These are phyloP conservation scores for Bipolaris gigantea DNA, from an alignment of 2,329 filamentous ascomycete species.

Conservation along the genomic window DNA sequence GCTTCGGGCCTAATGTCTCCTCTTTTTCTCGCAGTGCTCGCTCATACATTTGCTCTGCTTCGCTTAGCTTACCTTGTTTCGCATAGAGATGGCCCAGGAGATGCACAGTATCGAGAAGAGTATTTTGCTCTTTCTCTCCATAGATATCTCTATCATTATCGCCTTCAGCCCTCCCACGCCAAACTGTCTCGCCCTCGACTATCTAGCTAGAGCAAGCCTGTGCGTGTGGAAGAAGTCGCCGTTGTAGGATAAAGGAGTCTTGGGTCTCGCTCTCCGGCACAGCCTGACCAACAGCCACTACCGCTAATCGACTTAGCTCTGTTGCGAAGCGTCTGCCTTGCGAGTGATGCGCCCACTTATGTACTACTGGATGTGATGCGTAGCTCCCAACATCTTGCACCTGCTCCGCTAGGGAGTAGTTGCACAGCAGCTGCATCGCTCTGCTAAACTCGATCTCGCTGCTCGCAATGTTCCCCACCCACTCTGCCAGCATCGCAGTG, in stretches of 20 bases:
- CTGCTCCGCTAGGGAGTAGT: conserved; percentile 29
- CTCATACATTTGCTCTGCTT: no score
- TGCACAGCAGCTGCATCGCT: conserved; percentile 25
- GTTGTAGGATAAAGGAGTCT: conserved; percentile 17
- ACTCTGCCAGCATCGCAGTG: conserved; percentile 14
- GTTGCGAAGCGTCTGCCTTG: conserved; percentile 16
- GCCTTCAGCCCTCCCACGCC: neutral
- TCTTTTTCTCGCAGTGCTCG: no score
- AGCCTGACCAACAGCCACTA: conserved; percentile 15
- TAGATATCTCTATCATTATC: neutral
- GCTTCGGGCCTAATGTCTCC: no score
- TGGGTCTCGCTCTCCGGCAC: conserved; percentile 4
- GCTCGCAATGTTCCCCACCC: conserved; percentile 14
- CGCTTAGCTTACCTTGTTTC: no score
- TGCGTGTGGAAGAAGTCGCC: conserved; percentile 23
- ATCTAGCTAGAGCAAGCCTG: conserved; percentile 10
- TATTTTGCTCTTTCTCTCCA: neutral
- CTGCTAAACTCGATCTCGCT: conserved; percentile 20
- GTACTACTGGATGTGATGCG: conserved; percentile 24
- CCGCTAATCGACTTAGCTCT: conserved; percentile 13
- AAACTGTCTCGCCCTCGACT: conserved; percentile 1
- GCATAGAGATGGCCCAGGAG: neutral
- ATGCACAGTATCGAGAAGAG: neutral
- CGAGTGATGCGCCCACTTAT: conserved; percentile 19
- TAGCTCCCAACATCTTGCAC: conserved; percentile 17